These are phyloP conservation scores for Penstemon newberryi DNA, from an alignment of 257 asterid genomes.

Conservation along the genomic window DNA sequence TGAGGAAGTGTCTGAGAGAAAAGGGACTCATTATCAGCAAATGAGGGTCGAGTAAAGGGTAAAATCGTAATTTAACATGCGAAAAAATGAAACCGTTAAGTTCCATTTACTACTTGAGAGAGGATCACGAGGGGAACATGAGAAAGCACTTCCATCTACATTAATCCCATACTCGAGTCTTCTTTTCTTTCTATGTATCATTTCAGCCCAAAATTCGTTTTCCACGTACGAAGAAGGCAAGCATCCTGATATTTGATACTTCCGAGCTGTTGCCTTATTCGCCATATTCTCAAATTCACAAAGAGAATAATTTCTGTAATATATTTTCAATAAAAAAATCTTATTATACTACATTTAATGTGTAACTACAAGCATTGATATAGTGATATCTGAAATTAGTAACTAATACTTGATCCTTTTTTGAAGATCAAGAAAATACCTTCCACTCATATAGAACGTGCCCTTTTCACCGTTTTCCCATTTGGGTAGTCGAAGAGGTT, in stretches of 20 bases:
- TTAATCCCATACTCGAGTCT: conserved; percentile 43
- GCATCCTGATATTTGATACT: conserved; percentile 39
- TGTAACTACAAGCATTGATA: no score
- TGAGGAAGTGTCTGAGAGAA: conserved; percentile 34
- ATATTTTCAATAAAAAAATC: no score
- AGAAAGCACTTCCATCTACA: conserved; percentile 52
- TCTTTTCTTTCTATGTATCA: conserved; percentile 31
- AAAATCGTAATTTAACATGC: not conserved
- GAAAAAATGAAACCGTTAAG: conserved; percentile 32
- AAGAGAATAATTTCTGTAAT: conserved; percentile 34
- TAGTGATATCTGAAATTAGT: no score
- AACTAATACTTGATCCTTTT: not conserved
- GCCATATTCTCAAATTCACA: conserved; percentile 51
- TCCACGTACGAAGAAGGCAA: conserved; percentile 40
- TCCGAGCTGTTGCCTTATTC: conserved; percentile 33
- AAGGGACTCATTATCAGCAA: not conserved
- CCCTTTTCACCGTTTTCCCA: conserved; percentile 37
- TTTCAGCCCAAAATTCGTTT: conserved; percentile 44
- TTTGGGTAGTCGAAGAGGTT: conserved; percentile 41
- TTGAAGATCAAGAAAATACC: conserved; percentile 18
- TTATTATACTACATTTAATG: no score
- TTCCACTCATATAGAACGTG: conserved; percentile 34
- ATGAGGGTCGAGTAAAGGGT: not conserved
- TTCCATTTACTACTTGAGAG: conserved; percentile 49
- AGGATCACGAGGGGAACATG: conserved; percentile 35